Evolutionary conservation across 176 grass and related monocot genomes (phyloP).

Genomic region (Rhipidocladum racemiflorum): DNA sequence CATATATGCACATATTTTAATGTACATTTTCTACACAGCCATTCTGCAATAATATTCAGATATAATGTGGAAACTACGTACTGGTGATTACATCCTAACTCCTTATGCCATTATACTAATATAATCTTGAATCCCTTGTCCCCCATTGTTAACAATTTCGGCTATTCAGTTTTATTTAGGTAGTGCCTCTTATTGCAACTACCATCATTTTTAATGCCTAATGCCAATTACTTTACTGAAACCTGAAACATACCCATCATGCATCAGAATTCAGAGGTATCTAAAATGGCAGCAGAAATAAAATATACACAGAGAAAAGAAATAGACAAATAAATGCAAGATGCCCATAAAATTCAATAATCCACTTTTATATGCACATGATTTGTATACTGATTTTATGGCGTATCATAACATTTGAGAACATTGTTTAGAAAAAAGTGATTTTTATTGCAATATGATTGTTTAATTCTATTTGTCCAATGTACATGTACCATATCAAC

Average conservation of each 20-base stretch:
- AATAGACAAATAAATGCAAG: not conserved
- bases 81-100: not conserved
- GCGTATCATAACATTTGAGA: not conserved
- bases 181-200: not conserved
- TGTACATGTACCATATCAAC: constrained; percentile 39
- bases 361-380: not conserved
- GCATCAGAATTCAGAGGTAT: constrained; percentile 1
- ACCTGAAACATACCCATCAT: not conserved
- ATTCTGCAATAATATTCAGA: not conserved
- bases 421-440: not conserved
- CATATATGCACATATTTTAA: not conserved
- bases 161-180: not conserved
- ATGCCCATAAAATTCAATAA: not conserved
- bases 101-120: not conserved
- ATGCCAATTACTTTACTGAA: not conserved
- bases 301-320: not conserved
- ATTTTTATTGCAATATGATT: constrained; percentile 5
- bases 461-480: constrained; percentile 29
- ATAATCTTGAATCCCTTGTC: not conserved
- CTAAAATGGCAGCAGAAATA: constrained; percentile 3
- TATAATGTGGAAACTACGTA: not conserved
- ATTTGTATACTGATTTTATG: not conserved
- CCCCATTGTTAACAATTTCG: not conserved
- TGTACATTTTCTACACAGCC: not conserved
- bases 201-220: not conserved